Conservation (phyloP, 1,139 yeast species). For the Blastobotrys serpentis region DNA sequence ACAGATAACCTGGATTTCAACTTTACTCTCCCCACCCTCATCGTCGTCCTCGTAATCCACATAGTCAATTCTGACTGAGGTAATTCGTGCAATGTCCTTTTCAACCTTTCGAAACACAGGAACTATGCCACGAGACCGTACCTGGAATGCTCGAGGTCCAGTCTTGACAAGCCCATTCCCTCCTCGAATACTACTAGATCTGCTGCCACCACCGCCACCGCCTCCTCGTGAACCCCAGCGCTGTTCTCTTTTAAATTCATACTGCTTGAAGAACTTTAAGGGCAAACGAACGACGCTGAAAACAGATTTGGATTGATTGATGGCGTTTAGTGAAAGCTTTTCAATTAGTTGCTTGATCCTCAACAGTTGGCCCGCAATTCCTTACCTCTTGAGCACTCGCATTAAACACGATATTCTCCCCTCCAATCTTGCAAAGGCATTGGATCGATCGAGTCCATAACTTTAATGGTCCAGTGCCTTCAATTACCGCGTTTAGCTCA, state of each 20-base stretch:
- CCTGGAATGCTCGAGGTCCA: constrained; percentile 12
- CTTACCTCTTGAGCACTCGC: constrained; percentile 7
- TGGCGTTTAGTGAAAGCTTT: constrained; percentile 19
- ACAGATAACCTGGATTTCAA: constrained; percentile 23
- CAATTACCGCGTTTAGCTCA: constrained; percentile 22
- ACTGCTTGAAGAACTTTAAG: constrained; percentile 20
- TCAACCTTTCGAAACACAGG: constrained; percentile 27
- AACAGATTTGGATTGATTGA: constrained; percentile 25
- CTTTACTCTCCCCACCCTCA: constrained; percentile 14
- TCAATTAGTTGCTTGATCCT: constrained; percentile 21
- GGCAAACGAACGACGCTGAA: constrained; percentile 21
- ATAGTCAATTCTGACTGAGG: constrained; percentile 7
- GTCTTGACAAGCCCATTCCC: constrained; percentile 1
- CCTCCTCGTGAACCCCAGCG: constrained; percentile 7
- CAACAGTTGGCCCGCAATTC: neutral
- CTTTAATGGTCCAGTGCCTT: constrained; percentile 19
- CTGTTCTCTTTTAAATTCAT: constrained; percentile 14
- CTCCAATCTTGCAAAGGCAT: constrained; percentile 23
- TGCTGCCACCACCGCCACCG: constrained; percentile 6
- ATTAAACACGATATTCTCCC: constrained; percentile 14
- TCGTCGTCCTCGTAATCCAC: constrained; percentile 9
- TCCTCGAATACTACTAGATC: constrained; percentile 8
- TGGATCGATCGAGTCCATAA: constrained; percentile 25
- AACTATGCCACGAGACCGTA: constrained; percentile 11
- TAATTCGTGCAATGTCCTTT: constrained; percentile 16